A percentile compares a stretch with the other conserved stretches of the same genome.
Conservation (phyloP, 2,329 filamentous ascomycete genomes). For the Plectosphaerella plurivora region DNA sequence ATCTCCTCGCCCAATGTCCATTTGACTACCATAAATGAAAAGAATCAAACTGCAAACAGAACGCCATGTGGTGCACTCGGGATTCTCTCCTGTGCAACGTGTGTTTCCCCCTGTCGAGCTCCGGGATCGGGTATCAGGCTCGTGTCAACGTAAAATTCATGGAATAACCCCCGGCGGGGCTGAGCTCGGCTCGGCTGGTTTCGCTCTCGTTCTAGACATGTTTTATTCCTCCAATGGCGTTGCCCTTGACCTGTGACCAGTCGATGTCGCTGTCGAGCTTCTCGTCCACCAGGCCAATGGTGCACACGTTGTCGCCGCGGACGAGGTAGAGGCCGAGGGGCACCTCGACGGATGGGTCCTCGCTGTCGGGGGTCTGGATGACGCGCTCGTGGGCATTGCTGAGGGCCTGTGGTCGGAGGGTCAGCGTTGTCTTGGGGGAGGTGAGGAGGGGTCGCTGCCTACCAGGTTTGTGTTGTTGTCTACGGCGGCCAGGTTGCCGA, state of each 20-base stretch:
- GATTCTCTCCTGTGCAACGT: slow-evolving; percentile 1
- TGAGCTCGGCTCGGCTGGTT: not conserved
- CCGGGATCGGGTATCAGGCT: slow-evolving; percentile 1
- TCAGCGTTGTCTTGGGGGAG: not conserved
- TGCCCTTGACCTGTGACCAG: slow-evolving; percentile 85
- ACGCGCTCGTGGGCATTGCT: slow-evolving; percentile 81
- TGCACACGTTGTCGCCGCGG: slow-evolving; percentile 88
- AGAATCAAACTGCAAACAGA: slow-evolving; percentile 7
- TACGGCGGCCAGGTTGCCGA: slow-evolving; percentile 78
- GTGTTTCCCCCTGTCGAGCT: not conserved
- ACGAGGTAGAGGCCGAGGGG: slow-evolving; percentile 87
- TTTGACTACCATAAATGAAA: slow-evolving; percentile 12
- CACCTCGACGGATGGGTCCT: slow-evolving; percentile 74
- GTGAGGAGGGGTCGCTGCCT: slow-evolving; percentile 16
- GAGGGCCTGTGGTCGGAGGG: slow-evolving; percentile 55
- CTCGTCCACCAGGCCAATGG: slow-evolving; percentile 87
- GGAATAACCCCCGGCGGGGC: not conserved
- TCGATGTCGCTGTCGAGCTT: slow-evolving; percentile 84
- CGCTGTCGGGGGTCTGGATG: slow-evolving; percentile 80
- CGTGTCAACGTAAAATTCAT: slow-evolving; percentile 6
- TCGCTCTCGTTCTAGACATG: slow-evolving; percentile 43
- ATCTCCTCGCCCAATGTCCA: slow-evolving; percentile 6
- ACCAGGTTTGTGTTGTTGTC: slow-evolving; percentile 90
- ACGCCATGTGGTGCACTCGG: slow-evolving; percentile 8
- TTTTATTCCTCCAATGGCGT: slow-evolving; percentile 79